Conservation (phyloP, 1,139 yeast genomes). For the Saccharomyces hybrid region DNA sequence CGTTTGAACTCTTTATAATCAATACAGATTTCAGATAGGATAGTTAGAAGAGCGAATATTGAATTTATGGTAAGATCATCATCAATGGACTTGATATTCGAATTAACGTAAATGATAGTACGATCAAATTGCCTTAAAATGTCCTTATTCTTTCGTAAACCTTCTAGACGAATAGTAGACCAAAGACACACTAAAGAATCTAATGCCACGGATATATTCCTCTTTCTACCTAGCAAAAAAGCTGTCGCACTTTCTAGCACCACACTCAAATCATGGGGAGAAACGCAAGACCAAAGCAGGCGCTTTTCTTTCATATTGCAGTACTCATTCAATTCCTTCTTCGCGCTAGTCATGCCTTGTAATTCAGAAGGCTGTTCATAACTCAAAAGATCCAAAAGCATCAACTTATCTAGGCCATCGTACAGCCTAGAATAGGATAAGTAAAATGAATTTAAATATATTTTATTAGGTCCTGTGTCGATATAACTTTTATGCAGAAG, state of each 20-base stretch:
- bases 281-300: neutral
- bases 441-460: conserved; percentile 13
- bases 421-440: conserved; percentile 12
- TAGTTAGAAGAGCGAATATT: conserved; percentile 5
- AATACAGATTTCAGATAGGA: conserved; percentile 16
- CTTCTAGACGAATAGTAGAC: neutral
- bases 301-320: neutral
- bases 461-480: neutral
- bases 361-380: neutral
- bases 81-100: conserved; percentile 6
- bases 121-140: conserved; percentile 14
- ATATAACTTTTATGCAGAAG: conserved; percentile 6
- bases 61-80: neutral
- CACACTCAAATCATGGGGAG: neutral
- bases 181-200: neutral
- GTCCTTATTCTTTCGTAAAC: conserved; percentile 4
- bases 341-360: neutral
- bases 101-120: conserved; percentile 15
- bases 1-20: conserved; percentile 23
- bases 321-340: neutral
- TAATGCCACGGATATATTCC: neutral
- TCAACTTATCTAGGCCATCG: conserved; percentile 13
- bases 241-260: neutral
- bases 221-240: neutral
- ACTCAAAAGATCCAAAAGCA: conserved; percentile 12